These are phyloP conservation scores for Lolium multiflorum DNA, from an alignment of 176 grass and related monocot genomes.

Conservation along the genomic window DNA sequence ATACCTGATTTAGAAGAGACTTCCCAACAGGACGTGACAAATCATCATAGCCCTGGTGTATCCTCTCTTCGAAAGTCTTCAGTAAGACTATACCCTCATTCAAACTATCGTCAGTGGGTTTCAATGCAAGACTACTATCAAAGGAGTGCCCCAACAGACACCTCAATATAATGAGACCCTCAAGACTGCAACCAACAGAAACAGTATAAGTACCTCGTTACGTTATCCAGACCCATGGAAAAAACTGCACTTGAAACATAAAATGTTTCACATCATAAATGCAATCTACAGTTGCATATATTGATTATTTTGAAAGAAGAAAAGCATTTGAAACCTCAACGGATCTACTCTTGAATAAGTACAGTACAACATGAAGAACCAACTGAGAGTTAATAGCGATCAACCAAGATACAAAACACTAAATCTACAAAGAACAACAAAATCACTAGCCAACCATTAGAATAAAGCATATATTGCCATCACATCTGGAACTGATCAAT, in stretches of 20 bases:
- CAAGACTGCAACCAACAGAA: slow-evolving; percentile 59
- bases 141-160: slow-evolving; percentile 73
- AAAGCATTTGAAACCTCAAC: background rate
- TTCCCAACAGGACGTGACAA: slow-evolving; percentile 54
- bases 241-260: background rate
- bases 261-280: slow-evolving; percentile 11
- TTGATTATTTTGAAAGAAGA: background rate
- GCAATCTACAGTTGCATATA: slow-evolving; percentile 23
- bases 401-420: slow-evolving; percentile 19
- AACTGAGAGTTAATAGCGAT: slow-evolving; percentile 28
- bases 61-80: slow-evolving; percentile 60
- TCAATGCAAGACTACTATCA: slow-evolving; percentile 49
- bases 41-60: slow-evolving; percentile 50
- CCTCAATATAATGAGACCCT: slow-evolving; percentile 73
- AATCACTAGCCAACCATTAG: slow-evolving; percentile 15
- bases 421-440: slow-evolving; percentile 13
- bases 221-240: background rate
- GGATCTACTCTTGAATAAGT: slow-evolving; percentile 2
- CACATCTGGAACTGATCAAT: background rate
- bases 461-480: background rate
- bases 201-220: slow-evolving; percentile 33
- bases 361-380: slow-evolving; percentile 4
- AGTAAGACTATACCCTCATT: slow-evolving; percentile 55
- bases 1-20: slow-evolving; percentile 63
- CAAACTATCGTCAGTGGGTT: slow-evolving; percentile 58